phyloP scores from a whole-genome alignment of 2,329 filamentous ascomycete species.

The Septoria petroselini region DNA sequence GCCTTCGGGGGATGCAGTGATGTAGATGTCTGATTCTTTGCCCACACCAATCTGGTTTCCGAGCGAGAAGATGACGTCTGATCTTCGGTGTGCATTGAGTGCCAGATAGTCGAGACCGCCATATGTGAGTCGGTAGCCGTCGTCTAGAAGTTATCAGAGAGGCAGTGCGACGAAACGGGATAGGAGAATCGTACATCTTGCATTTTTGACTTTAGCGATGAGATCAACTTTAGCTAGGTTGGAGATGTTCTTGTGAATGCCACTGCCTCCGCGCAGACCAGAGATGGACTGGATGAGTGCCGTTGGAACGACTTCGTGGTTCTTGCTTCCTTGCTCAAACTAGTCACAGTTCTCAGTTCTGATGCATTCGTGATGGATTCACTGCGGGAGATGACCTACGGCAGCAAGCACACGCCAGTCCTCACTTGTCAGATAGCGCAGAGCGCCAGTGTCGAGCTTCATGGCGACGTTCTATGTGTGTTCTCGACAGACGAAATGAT shows the following conservation, averaged over 20 bases:
- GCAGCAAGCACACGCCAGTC: slow-evolving; percentile 95
- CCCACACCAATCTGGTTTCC: slow-evolving; percentile 93
- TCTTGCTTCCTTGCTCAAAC: slow-evolving; percentile 91
- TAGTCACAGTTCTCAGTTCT: slow-evolving; percentile 41
- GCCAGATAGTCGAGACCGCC: slow-evolving; percentile 97
- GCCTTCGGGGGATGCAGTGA: slow-evolving; percentile 78
- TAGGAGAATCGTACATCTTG: slow-evolving; percentile 59
- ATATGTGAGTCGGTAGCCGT: slow-evolving; percentile 94
- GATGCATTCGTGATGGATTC: background rate
- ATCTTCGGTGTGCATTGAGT: slow-evolving; percentile 79
- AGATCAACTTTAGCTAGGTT: slow-evolving; percentile 86
- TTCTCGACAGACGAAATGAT: background rate
- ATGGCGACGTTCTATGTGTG: slow-evolving; percentile 49
- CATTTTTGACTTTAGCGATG: slow-evolving; percentile 90
- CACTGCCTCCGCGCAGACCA: slow-evolving; percentile 68
- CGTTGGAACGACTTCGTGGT: slow-evolving; percentile 95
- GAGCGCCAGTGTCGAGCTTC: slow-evolving; percentile 91
- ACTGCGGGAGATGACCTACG: slow-evolving; percentile 53
- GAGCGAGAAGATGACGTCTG: slow-evolving; percentile 80
- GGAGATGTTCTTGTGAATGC: slow-evolving; percentile 83
- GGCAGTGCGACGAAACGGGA: background rate
- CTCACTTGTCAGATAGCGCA: slow-evolving; percentile 87
- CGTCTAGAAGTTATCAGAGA: slow-evolving; percentile 52
- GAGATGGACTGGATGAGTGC: slow-evolving; percentile 80
- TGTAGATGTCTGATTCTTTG: slow-evolving; percentile 95